Percentiles rank a stretch among this genome's conserved stretches.
Evolutionary conservation across 176 grass and related monocot genomes (phyloP).

Genomic region (Eragrostis curvula): DNA sequence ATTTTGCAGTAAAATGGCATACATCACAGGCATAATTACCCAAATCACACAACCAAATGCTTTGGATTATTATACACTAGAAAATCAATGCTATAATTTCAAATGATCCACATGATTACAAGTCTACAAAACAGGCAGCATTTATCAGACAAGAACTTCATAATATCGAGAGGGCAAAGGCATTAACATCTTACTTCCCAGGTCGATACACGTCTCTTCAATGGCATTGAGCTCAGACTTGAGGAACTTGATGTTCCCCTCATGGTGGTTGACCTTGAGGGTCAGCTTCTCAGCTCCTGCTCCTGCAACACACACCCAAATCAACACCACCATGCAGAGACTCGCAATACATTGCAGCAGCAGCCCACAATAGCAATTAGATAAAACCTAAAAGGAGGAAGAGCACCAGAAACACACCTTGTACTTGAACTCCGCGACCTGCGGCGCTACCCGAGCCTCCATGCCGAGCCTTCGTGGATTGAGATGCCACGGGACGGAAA

Average conservation of each 20-base stretch:
- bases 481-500: neutral
- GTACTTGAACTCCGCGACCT: constrained; percentile 28
- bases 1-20: no score
- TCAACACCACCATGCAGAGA: constrained; percentile 13
- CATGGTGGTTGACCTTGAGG: constrained; percentile 69
- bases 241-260: constrained; percentile 69
- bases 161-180: neutral
- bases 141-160: constrained; percentile 7
- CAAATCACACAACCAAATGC: no score
- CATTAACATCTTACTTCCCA: constrained; percentile 57
- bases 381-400: neutral
- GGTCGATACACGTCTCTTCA: constrained; percentile 46
- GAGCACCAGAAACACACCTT: constrained; percentile 24
- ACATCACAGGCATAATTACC: no score
- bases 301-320: constrained; percentile 53
- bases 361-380: neutral
- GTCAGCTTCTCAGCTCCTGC: constrained; percentile 62
- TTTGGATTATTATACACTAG: no score
- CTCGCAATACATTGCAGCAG: neutral
- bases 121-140: neutral
- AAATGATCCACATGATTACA: neutral
- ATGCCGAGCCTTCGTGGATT: constrained; percentile 25
- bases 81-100: no score
- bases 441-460: constrained; percentile 21
- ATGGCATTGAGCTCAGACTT: constrained; percentile 56